phyloP scores from a whole-genome alignment of 768 basidiomycete genomes.

The Glaciozyma antarctica region DNA sequence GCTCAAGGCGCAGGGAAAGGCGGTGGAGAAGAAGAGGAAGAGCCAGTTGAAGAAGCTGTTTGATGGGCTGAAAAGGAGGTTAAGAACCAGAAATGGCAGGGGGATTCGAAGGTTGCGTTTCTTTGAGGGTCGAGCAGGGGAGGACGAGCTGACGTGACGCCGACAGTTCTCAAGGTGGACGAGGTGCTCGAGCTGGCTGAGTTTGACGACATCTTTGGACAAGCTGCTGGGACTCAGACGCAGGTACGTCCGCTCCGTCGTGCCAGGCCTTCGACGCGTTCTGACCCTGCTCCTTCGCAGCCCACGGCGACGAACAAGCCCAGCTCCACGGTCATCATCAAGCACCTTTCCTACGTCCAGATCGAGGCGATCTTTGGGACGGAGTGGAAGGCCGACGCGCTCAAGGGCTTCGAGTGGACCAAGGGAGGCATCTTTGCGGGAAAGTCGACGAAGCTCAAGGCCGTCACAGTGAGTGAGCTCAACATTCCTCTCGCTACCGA shows the following conservation, averaged over 20 bases:
- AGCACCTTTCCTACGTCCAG: neutral
- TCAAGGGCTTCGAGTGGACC: neutral
- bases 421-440: neutral
- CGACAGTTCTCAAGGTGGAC: neutral
- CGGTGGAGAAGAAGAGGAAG: neutral
- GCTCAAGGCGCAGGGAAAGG: neutral
- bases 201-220: slow-evolving; percentile 1
- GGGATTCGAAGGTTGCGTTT: neutral
- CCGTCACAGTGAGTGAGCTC: neutral
- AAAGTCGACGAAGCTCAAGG: neutral
- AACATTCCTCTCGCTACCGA: no score
- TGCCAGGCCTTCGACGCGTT: no score
- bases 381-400: neutral
- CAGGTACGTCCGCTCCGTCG: neutral
- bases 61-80: neutral
- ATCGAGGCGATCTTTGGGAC: neutral
- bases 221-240: neutral
- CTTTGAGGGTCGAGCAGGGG: neutral
- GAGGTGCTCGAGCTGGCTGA: neutral
- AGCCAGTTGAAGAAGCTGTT: neutral
- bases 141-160: neutral
- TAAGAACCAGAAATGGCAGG: neutral
- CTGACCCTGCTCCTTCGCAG: no score
- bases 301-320: no score
- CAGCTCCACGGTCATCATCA: neutral